Base-by-base conservation (phyloP, 2,329 filamentous ascomycete genomes). In the Chrysoporthe puriensis region DNA sequence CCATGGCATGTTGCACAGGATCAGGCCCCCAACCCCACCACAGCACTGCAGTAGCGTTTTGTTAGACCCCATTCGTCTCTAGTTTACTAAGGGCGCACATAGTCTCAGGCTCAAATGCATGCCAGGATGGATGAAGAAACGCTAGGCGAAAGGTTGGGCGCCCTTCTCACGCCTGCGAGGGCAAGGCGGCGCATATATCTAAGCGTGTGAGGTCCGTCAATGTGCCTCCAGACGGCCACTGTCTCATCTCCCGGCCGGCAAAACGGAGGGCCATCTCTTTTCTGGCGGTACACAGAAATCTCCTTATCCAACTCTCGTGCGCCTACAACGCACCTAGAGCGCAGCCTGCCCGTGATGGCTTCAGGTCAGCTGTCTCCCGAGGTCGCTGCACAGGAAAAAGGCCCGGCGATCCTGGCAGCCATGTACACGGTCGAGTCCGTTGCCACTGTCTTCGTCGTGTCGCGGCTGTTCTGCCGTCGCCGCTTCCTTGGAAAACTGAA, bases 401-500 rank as follows among this genome's bases (percentile, higher is more conserved):
- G 79, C 3, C 77, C 78, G 0, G 70, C 68, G 58, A 77, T 80
- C 54, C 63, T 81, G 8, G 73, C 70, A 1, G 72, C 75, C 8
- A 71, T 76, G 43, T 77, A 75, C 72, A 67, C 72, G 2, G 71
- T 81, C 65, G 76, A 75, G 2, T 69, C 69, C 1, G 14, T 80
- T 26, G 75, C 73, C 4, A 73, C 74, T 3, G 2, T 78, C 6
- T 74, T 80, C 13, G 76, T 78, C 3, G 44, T 63, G 2, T 74
- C 76, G 1, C 74, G 79, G 7, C 67, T 81, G 14, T 80, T 75
- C 43, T 76, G 77, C 46, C 74, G 79, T 18, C 68, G 64, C 2
- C 58, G 63, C 4, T 72, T 80, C 36, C 70, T 77, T 48, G 73
- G 73, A 9, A 78, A 76, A 42, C 64, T 79, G n/a, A 75, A 77